Evolutionary conservation across 2,329 filamentous ascomycete genomes (phyloP).

Genomic region (Penicillium sp.): DNA sequence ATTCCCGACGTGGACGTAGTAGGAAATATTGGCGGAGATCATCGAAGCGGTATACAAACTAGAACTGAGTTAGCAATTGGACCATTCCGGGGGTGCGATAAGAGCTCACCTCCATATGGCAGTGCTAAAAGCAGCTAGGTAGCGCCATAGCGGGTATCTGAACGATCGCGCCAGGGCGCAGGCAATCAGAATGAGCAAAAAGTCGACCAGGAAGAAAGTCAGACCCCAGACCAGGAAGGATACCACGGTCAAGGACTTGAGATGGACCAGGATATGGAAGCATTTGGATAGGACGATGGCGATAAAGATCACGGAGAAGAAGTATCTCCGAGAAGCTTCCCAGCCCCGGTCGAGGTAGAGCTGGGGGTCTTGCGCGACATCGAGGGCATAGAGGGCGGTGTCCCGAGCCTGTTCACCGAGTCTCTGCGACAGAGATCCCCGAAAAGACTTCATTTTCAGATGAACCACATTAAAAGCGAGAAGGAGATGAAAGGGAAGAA

Average conservation of each 20-base stretch:
- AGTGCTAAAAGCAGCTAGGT: conserved; percentile 6
- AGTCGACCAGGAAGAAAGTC: conserved; percentile 16
- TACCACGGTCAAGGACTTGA: background rate
- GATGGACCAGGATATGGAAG: conserved; percentile 13
- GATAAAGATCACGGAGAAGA: conserved; percentile 17
- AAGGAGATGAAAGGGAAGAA: background rate
- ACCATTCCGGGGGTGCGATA: background rate
- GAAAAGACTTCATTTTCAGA: conserved; percentile 8
- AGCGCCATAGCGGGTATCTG: conserved; percentile 3
- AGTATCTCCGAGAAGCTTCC: conserved; percentile 8
- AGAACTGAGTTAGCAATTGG: conserved; percentile 1
- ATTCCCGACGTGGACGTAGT: conserved; percentile 18
- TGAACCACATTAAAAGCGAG: background rate
- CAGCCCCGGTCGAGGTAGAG: conserved; percentile 8
- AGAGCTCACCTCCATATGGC: conserved; percentile 9
- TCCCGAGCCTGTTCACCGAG: conserved; percentile 1
- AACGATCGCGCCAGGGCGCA: conserved; percentile 14
- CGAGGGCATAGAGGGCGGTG: conserved; percentile 1
- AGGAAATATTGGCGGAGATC: conserved; percentile 22
- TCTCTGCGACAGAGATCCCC: background rate
- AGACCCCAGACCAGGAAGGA: conserved; percentile 13
- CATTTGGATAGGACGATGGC: conserved; percentile 12
- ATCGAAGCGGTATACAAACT: conserved; percentile 17
- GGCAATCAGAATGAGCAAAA: conserved; percentile 12
- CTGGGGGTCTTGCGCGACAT: conserved; percentile 13